Percentiles rank a stretch among this genome's conserved stretches.
These are phyloP conservation scores for Aspergillus hancockii DNA, from an alignment of 495 filamentous ascomycete species.

Conservation along the genomic window DNA sequence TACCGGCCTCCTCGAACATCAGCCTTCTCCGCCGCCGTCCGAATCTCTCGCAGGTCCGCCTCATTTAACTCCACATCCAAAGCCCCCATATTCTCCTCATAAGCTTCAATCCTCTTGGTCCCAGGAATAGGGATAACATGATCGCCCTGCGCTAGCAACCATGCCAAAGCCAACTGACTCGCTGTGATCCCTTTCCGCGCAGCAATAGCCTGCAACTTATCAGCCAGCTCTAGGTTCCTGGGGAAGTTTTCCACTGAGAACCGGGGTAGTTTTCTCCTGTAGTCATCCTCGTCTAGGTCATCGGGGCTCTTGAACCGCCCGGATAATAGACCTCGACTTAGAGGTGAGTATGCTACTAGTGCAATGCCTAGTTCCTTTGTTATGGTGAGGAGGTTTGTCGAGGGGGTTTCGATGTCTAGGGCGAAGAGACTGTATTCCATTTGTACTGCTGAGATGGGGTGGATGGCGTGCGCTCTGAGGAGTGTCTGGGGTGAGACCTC, in stretches of 20 bases:
- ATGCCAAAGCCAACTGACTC: slow-evolving; percentile 51
- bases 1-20: slow-evolving; percentile 43
- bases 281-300: slow-evolving; percentile 38
- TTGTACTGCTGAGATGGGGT: slow-evolving; percentile 58
- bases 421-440: slow-evolving; percentile 51
- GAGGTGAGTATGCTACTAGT: slow-evolving; percentile 44
- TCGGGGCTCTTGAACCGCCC: slow-evolving; percentile 29
- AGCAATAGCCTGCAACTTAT: slow-evolving; percentile 42
- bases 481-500: slow-evolving; percentile 56
- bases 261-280: slow-evolving; percentile 36
- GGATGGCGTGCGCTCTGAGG: slow-evolving; percentile 55
- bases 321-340: slow-evolving; percentile 46
- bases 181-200: slow-evolving; percentile 46
- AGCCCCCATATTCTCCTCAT: slow-evolving; percentile 59
- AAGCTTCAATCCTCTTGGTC: slow-evolving; percentile 53
- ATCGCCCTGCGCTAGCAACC: slow-evolving; percentile 52
- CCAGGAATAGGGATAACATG: slow-evolving; percentile 61
- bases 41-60: slow-evolving; percentile 51
- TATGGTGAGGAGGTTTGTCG: slow-evolving; percentile 49
- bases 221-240: slow-evolving; percentile 46
- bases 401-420: slow-evolving; percentile 46
- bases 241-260: slow-evolving; percentile 52
- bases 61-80: slow-evolving; percentile 45
- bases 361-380: slow-evolving; percentile 46
- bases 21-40: slow-evolving; percentile 41